These are phyloP conservation scores for Periconia sp. DNA, from an alignment of 2,329 filamentous ascomycete species.

Conservation along the genomic window DNA sequence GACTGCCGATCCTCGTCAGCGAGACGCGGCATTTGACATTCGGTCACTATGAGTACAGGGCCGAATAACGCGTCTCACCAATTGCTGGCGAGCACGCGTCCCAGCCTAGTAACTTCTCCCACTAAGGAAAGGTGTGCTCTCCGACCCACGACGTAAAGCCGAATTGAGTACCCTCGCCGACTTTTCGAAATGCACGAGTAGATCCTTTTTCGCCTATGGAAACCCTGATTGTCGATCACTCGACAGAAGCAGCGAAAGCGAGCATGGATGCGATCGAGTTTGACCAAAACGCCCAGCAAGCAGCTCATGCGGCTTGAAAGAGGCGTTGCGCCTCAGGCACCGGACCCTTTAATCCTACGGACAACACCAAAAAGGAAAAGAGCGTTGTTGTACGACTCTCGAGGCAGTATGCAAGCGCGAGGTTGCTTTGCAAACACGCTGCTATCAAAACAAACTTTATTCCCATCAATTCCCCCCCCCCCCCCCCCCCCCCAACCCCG, in stretches of 20 bases:
- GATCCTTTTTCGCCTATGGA: slow-evolving; percentile 18
- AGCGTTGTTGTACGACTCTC: no score
- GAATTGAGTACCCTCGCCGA: neutral
- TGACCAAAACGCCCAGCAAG: slow-evolving; percentile 1
- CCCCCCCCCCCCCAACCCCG: neutral
- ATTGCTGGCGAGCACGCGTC: slow-evolving; percentile 11
- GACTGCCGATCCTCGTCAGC: slow-evolving; percentile 15
- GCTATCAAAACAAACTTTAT: neutral
- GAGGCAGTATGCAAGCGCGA: neutral
- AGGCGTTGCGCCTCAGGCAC: neutral
- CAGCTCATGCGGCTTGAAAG: slow-evolving; percentile 3
- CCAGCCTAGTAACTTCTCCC: neutral
- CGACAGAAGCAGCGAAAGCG: slow-evolving; percentile 7
- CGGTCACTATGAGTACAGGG: neutral
- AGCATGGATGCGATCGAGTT: neutral
- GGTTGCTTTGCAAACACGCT: neutral
- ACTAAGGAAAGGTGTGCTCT: neutral
- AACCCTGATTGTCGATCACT: slow-evolving; percentile 16
- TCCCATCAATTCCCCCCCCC: neutral
- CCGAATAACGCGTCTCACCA: neutral
- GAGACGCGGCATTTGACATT: neutral
- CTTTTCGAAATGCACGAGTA: slow-evolving; percentile 10
- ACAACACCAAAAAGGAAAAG: no score
- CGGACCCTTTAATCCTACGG: neutral
- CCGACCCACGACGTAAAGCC: neutral